Evolutionary conservation across 768 basidiomycete genomes (phyloP), one percentile per base, ranked within the genome.

Genomic region (Russula lepida): DNA sequence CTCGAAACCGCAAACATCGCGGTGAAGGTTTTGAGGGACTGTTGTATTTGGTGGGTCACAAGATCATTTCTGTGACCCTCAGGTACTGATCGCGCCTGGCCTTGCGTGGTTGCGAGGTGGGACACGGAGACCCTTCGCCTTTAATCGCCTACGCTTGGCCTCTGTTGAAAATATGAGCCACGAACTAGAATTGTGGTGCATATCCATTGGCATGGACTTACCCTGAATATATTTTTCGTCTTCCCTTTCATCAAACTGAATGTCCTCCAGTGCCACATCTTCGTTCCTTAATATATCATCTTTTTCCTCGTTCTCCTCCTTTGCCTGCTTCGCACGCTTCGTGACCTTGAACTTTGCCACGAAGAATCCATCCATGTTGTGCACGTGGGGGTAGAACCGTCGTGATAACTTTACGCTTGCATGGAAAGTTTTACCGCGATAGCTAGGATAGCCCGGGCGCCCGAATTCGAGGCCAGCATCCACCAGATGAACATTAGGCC

Each of bases 321-420:
- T 72, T 41, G 68, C 69, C 37, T 59, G 69, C 75, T 89, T 94
- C 51, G 75, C 70, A 61, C 86, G 80, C 74, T 84, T 90, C 71
- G 84, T 88, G n/a, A 98, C 86, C 74, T 90, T 95, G 81, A 99
- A 92, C 74, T 98, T 98, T 61, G 95, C 95, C 58, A 98, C 95
- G 73, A 82, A 99, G 81, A 99, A 99, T 6, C 97, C 97, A 72
- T 99, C 97, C 95, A 98, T 97, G 74, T 99, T 99, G 76, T 98
- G 95, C 68, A 97, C 94, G 73, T 98, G 95, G 17, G 95, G 91
- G 71, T 94, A 95, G 73, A 93, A 95, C 63, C 97, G 78, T 67
- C 93, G 78, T 21, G 97, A 97, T 65, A 95, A 74, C 64, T 77
- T 79, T 68, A 99, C 71, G 65, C 82, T 88, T 35, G 88, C 79